Base-by-base conservation (phyloP, 768 basidiomycete genomes). In the Lentinula edodes region DNA sequence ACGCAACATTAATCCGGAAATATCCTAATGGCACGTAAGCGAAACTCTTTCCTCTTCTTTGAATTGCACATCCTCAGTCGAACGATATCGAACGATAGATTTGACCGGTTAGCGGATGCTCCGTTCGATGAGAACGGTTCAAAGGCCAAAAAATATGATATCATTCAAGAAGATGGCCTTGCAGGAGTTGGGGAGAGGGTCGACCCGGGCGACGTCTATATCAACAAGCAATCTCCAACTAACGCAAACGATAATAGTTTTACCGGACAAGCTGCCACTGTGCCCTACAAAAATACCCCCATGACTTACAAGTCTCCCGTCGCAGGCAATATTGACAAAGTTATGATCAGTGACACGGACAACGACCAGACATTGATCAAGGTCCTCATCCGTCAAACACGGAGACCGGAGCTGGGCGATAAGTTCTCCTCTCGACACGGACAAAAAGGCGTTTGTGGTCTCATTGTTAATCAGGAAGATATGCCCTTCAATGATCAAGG, bases 401-500 rank as follows among this genome's bases (percentile, higher is more conserved):
- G 97, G 71, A 82, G 93, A 59, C 97, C 97, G 50, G 97, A 99
- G 70, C 79, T 98, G 50, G 97, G 97, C 1, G 97, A 99, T 79
- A 99, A 99, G 76, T 99, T 99, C 73, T 98, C 95, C 43, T 95
- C 93, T 2, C 78, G 97, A 65, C 97, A 99, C 70, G 97, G 97
- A 50, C 97, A 99, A 76, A 99, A 99, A 75, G 97, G 97, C 61
- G 97, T 99, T 10, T 98, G 96, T 75, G 97, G 97, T 28, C 75
- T 99, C 73, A 98, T 99, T 71, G 97, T 99, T 59, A 96, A 96
- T 68, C 97, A 99, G 69, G 95, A 95, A 68, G 97, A 99, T 74
- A 88, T 99, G 93, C 97, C 96, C 2, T 99, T 99, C 80, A 97
- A 97, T 68, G 95, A 98, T 75, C 91, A 94, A 72, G 97, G 97